phyloP scores from a whole-genome alignment of 2,329 filamentous ascomycete species.

The Kalmusia sp. region DNA sequence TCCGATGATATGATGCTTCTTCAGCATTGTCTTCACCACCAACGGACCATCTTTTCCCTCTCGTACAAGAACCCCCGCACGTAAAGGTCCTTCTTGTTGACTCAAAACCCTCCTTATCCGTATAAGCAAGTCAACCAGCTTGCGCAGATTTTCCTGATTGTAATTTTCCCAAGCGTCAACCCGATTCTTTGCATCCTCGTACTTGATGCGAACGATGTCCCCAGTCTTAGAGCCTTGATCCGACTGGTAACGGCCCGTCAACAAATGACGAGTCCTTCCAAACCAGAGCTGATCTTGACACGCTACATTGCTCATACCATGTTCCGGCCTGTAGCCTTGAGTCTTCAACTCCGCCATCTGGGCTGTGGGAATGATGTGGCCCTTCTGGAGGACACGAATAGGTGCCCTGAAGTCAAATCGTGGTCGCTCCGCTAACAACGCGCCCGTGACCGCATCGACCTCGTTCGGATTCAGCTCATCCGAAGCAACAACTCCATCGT shows the following conservation, averaged over 20 bases:
- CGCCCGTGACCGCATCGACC: slow-evolving; percentile 19
- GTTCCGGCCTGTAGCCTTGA: slow-evolving; percentile 13
- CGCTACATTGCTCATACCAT: slow-evolving; percentile 3
- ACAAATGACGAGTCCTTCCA: slow-evolving; percentile 33
- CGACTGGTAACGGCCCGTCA: slow-evolving; percentile 27
- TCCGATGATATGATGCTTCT: slow-evolving; percentile 1
- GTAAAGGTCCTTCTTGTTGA: slow-evolving; percentile 17
- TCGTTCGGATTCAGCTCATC: slow-evolving; percentile 20
- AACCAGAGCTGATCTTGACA: slow-evolving; percentile 43
- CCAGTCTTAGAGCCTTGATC: slow-evolving; percentile 16
- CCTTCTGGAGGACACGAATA: slow-evolving; percentile 31
- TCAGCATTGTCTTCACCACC: neutral
- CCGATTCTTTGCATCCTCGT: slow-evolving; percentile 23
- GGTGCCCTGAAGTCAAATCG: slow-evolving; percentile 23
- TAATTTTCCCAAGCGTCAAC: slow-evolving; percentile 28
- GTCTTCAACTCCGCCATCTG: slow-evolving; percentile 38
- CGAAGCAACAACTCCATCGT: slow-evolving; percentile 24
- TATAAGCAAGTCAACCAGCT: slow-evolving; percentile 27
- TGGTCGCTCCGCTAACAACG: slow-evolving; percentile 12
- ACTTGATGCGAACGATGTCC: slow-evolving; percentile 18
- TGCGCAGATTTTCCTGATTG: slow-evolving; percentile 30
- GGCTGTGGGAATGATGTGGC: slow-evolving; percentile 26
- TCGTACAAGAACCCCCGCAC: neutral
- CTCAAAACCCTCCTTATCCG: slow-evolving; percentile 19
- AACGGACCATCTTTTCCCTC: slow-evolving; percentile 2